Percentiles rank a stretch among this genome's conserved stretches.
phyloP scores from a whole-genome alignment of 257 asterid genomes.

The Cynanchum wilfordii region DNA sequence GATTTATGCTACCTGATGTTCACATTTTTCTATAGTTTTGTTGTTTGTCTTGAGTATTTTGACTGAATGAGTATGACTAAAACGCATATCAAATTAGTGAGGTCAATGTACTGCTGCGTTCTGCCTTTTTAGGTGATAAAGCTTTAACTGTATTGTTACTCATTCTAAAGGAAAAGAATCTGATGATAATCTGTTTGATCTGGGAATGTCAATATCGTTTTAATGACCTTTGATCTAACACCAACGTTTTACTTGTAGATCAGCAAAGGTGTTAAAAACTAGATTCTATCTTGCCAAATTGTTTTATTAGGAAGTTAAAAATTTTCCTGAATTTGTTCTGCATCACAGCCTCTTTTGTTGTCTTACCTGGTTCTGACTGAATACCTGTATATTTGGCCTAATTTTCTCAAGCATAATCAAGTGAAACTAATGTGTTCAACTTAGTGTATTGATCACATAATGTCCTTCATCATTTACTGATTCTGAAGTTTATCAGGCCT shows the following conservation, averaged over 20 bases:
- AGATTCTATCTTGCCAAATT: not conserved
- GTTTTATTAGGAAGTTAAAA: not conserved
- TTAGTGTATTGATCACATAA: not conserved
- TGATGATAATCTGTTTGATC: not conserved
- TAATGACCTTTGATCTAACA: not conserved
- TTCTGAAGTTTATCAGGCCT: slow-evolving; percentile 51
- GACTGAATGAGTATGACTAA: not conserved
- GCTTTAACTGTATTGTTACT: not conserved
- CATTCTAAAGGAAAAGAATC: not conserved
- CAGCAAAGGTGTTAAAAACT: not conserved
- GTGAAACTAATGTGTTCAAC: not conserved
- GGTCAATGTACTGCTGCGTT: not conserved
- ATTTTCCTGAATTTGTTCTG: not conserved
- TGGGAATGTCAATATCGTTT: not conserved
- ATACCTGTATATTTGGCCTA: not conserved
- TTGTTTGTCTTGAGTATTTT: not conserved
- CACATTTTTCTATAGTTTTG: not conserved
- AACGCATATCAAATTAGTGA: not conserved
- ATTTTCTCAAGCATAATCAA: not conserved
- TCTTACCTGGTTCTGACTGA: not conserved
- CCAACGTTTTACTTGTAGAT: not conserved
- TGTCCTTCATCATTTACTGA: slow-evolving; percentile 19
- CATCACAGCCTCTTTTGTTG: not conserved
- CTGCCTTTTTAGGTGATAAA: not conserved
- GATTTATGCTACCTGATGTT: not conserved